Evolutionary conservation across 805 yeast species (phyloP).

Genomic region (Barnettozyma californica): DNA sequence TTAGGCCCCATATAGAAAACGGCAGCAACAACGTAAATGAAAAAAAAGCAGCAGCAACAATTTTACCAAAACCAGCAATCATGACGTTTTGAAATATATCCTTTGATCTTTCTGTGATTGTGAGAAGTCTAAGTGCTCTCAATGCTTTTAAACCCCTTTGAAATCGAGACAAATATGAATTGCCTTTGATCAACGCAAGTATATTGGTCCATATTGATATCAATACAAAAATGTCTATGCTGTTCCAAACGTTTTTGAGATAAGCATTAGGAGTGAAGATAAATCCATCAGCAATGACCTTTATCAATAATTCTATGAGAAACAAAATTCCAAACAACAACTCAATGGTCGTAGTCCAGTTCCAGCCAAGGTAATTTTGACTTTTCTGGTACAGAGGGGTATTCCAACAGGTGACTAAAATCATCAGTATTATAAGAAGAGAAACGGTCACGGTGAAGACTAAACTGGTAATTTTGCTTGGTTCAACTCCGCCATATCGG

Average conservation of each 20-base stretch:
- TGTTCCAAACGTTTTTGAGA: slow-evolving; percentile 74
- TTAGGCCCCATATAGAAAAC: slow-evolving; percentile 87
- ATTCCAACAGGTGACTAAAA: slow-evolving; percentile 66
- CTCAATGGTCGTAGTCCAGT: slow-evolving; percentile 62
- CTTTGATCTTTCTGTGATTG: slow-evolving; percentile 71
- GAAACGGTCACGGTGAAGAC: slow-evolving; percentile 51
- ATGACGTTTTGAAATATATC: slow-evolving; percentile 75
- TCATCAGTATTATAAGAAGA: slow-evolving; percentile 59
- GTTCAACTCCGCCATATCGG: slow-evolving; percentile 68
- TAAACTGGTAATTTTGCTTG: slow-evolving; percentile 47
- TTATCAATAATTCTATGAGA: slow-evolving; percentile 64
- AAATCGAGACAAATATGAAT: slow-evolving; percentile 55
- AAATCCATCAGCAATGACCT: slow-evolving; percentile 84
- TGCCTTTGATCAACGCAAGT: slow-evolving; percentile 47
- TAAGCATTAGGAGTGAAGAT: slow-evolving; percentile 81
- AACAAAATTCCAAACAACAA: slow-evolving; percentile 56
- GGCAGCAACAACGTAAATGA: slow-evolving; percentile 77
- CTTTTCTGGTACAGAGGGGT: slow-evolving; percentile 68
- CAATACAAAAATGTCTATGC: slow-evolving; percentile 73
- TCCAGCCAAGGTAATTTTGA: slow-evolving; percentile 33
- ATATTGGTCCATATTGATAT: slow-evolving; percentile 74
- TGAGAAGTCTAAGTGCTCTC: slow-evolving; percentile 77
- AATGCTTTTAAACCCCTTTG: slow-evolving; percentile 82
- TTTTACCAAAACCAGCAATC: slow-evolving; percentile 71
- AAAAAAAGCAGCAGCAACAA: slow-evolving; percentile 61